Evolutionary conservation across 2,329 filamentous ascomycete genomes (phyloP), one percentile per base, ranked within the genome.

Genomic region (Verticillium nubilum): DNA sequence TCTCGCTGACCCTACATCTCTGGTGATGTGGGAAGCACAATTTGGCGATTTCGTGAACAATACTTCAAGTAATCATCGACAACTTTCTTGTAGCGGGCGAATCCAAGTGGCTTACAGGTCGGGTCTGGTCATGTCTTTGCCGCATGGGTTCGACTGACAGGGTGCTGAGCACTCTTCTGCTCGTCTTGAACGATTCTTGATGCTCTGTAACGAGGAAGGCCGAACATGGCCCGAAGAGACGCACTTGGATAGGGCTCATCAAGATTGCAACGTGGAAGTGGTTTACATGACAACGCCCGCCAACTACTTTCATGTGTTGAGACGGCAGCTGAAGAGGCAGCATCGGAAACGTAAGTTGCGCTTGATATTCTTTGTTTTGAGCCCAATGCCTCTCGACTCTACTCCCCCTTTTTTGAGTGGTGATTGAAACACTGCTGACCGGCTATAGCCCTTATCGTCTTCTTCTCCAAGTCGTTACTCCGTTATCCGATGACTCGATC

Each of bases 21-120:
- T 99, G 28, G 94, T 99, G 67, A 95, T 98, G 87, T 99, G 95
- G 95, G 95, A 99, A 79, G 95, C 95, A 37, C 95, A 99, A 77
- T 99, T 99, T 71, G 95, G 95, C 82, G 95, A 99, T 77, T 99
- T 99, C 70, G 95, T 94, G 82, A 99, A 99, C 84, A 98, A 97
- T 70, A 93, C 95, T 52, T n/a, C 95, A 99, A 78, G 96, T 92
- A 74, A 95, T 98, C 76, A 96, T 98, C 71, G 95, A 99, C 76
- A 95, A 99, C 78, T 98, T 99, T 78, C 88, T 99, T 67, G 92
- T 95, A 53, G 97, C 95, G 62, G 95, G 94, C 72, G 95, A 99
- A 79, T 88, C 91, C 64, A 99, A 99, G 80, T 99, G 95, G 95
- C 89, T 98, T 77, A 99, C 80, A 89, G 95, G 76, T 97, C 92